Evolutionary conservation across 106 monocot species (phyloP), one percentile per base, ranked within the genome.

Genomic region (Acorus gramineus): DNA sequence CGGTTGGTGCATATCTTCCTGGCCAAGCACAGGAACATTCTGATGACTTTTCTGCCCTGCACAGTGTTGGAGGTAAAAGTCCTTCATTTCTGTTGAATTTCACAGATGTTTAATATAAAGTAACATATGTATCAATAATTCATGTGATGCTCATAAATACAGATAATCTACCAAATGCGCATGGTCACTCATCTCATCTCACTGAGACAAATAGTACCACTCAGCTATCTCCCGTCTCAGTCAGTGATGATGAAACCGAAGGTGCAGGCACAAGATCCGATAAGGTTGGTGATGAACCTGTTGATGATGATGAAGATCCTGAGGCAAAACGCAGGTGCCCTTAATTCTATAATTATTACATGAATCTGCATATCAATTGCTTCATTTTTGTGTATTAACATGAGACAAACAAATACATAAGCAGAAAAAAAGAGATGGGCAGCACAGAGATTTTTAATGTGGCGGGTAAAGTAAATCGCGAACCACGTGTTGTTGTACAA

Each of bases 401-500:
- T 28, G 28, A 28, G 28, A 28, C 28, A 28, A 28, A 28, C 28
- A 28, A 28, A 28, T 28, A 1, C 28, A 28, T 1, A 43, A 74
- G 43, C 80, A 95, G 95, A 85, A 96, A 81, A 66, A 78, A 71
- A 69, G 90, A 96, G 12, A 59, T 49, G 43, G 12, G 55, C 65
- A 62, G 46, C 14, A 49, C 76, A 62, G 95, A 96, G 28, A 28
- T 28, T 61, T 68, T 90, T 57, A 61, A 71, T 70, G 47, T 65
- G 47, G 66, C 80, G 59, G 78, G 74, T 51, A 96, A 87, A 71
- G 59, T 63, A 53, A 84, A 89, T 50, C 81, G 81, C 66, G 90
- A 87, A 71, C 95, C 95, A 69, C 84, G 95, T 71, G 95, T 96
- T 59, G 95, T 96, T 66, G 90, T 96, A 52, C 95, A 96, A 87